Evolutionary conservation across 805 yeast species (phyloP), one percentile per base, ranked within the genome.

Genomic region (Sugiyamaella valdiviana): DNA sequence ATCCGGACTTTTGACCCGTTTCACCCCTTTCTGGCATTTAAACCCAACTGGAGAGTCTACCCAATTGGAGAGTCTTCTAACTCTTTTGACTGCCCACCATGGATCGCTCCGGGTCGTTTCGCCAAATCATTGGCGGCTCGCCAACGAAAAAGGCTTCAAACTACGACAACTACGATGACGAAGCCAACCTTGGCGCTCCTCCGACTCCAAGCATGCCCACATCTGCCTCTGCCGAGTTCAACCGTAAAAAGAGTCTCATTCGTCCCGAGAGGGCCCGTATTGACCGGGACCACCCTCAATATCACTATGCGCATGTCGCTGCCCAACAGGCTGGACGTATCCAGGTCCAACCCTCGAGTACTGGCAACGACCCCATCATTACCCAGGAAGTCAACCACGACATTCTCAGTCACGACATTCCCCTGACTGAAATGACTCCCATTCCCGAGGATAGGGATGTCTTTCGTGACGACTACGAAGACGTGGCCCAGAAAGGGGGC

Each of bases 201-300:
- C 22, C 35, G 14, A 21, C 36, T 20, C 26, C 46, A 9, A 12
- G 21, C 15, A 46, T 35, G 24, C 23, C 21, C n/a, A 15, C 26
- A 19, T 29, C 26, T 3, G 26, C 32, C 37, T 49, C 48, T 12
- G 19, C 38, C 9, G 60, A 57, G 12, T 47, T 57, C 44, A 49
- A 55, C 19, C 64, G 74, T 29, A 85, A 83, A 63, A 74, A 79
- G 56, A 85, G 96, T 0, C 70, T 91, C 52, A 84, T 91, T 26
- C 76, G 87, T 52, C 95, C 95, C 2, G 98, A 91, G 61, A 78
- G 98, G 56, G 80, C 84, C 36, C 68, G 80, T 42, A 61, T 76
- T 46, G 75, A 79, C 53, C 79, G 77, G n/a, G 75, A 74, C 46
- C 85, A 85, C 62, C 93, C 91, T 2, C 79, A 82, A 49, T 85